Evolutionary conservation across 768 basidiomycete species (phyloP), one percentile per base, ranked within the genome.

Genomic region (Russula sp.): DNA sequence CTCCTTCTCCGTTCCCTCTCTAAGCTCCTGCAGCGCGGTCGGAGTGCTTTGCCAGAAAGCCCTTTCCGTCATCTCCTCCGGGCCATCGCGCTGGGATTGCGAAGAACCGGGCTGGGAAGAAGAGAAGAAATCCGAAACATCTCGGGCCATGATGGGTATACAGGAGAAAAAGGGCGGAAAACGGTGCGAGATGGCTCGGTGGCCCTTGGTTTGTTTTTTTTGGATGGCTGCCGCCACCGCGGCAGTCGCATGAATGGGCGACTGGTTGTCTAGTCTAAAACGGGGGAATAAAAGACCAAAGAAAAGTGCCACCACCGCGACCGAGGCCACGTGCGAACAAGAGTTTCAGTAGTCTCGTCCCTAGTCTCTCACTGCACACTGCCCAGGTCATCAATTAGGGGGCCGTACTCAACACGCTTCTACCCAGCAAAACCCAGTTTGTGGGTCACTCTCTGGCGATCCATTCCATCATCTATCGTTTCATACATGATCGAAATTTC

Each of bases 41-140:
- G 53, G 61, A 8, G 61, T 56, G 31, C 47, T 62, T 6, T 62
- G 45, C 61, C 61, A 62, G 61, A 50, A 62, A 49, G 47, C 48
- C 39, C 59, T 53, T 34, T 61, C 59, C 20, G 47, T 18, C 13
- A 13, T 22, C 16, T 44, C 52, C 16, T 54, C 59, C 22, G 22
- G 20, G 22, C 11, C 22, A 48, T 48, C 22, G 47, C 22, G 18
- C 16, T 11, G 34, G 20, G 35, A n/a, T 18, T 45, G 44, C 42
- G 52, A 61, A 47, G 59, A 47, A 47, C 59, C 37, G 18, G 51
- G 59, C 27, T 54, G 52, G 20, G 42, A 60, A 35, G 22, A 44
- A 6, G 13, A 44, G 13, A n/a, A 18, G 50, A 22, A 22, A 11
- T 51, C 20, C 6, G 50, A 35, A 13, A 18, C 2, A 22, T 53